A percentile compares a stretch with the other conserved stretches of the same genome.
These are phyloP conservation scores for Carex sylvatica DNA, from an alignment of 202 grass and related monocot species.

Conservation along the genomic window DNA sequence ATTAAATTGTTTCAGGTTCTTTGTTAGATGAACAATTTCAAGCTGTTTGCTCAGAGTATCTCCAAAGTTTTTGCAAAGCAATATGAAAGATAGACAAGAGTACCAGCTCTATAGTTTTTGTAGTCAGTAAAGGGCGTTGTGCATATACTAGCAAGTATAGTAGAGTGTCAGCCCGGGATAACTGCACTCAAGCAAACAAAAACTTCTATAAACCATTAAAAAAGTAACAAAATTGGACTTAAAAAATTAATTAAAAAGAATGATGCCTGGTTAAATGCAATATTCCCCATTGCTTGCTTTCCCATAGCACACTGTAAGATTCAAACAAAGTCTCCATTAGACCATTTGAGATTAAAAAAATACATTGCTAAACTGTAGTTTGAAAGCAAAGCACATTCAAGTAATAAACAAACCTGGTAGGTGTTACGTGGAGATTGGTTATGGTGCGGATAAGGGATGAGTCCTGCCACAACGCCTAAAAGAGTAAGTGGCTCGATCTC, in stretches of 20 bases:
- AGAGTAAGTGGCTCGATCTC: slow-evolving; percentile 91
- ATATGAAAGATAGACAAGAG: slow-evolving; percentile 1
- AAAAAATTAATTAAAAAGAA: slow-evolving; percentile 1
- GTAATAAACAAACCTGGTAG: slow-evolving; percentile 61
- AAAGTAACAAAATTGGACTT: slow-evolving; percentile 6
- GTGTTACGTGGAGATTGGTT: slow-evolving; percentile 98
- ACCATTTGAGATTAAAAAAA: neutral
- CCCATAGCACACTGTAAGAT: slow-evolving; percentile 88
- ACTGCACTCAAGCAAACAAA: slow-evolving; percentile 42
- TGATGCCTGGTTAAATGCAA: slow-evolving; percentile 88
- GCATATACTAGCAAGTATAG: slow-evolving; percentile 89
- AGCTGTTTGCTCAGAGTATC: neutral
- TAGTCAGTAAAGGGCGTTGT: slow-evolving; percentile 90
- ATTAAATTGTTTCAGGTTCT: slow-evolving; percentile 26
- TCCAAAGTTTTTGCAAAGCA: neutral
- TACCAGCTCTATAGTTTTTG: slow-evolving; percentile 97
- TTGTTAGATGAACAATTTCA: neutral
- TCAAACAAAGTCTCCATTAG: slow-evolving; percentile 23
- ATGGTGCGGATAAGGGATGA: slow-evolving; percentile 95
- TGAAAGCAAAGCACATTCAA: neutral
- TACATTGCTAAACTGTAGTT: slow-evolving; percentile 11
- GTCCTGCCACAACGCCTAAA: slow-evolving; percentile 87
- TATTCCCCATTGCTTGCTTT: slow-evolving; percentile 99
- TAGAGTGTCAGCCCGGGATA: slow-evolving; percentile 79
- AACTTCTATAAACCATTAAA: slow-evolving; percentile 26